These are phyloP conservation scores for Psophocarpus tetragonolobus DNA, from an alignment of 306 rosid species.

Conservation along the genomic window DNA sequence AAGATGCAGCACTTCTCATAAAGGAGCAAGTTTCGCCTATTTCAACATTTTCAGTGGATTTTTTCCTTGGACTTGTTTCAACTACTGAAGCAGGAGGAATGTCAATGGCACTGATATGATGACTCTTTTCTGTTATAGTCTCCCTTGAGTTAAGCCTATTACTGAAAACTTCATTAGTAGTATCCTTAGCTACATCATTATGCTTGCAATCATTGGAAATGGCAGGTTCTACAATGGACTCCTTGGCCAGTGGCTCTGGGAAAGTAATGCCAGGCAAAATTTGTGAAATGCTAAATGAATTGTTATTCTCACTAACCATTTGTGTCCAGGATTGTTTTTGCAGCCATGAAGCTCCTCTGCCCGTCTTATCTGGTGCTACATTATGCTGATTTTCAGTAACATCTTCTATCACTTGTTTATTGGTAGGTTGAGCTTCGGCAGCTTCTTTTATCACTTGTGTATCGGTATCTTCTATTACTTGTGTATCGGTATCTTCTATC, in stretches of 20 bases:
- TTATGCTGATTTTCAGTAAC: slow-evolving; percentile 39
- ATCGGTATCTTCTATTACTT: slow-evolving; percentile 21
- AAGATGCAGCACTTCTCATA: slow-evolving; percentile 73
- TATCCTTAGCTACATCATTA: slow-evolving; percentile 25
- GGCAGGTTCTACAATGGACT: slow-evolving; percentile 24
- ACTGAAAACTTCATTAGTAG: slow-evolving; percentile 19
- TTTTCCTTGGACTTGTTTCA: slow-evolving; percentile 39
- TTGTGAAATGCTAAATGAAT: slow-evolving; percentile 68
- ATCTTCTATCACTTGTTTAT: slow-evolving; percentile 11
- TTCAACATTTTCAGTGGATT: slow-evolving; percentile 37
- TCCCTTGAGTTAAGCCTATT: slow-evolving; percentile 27
- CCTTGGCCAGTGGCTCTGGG: slow-evolving; percentile 35
- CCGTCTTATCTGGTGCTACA: slow-evolving; percentile 36
- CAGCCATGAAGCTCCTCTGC: slow-evolving; percentile 78
- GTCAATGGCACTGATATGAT: slow-evolving; percentile 31
- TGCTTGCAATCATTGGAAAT: slow-evolving; percentile 36
- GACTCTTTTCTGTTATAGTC: slow-evolving; percentile 30
- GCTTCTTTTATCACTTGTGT: background rate
- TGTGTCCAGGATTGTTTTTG: slow-evolving; percentile 83
- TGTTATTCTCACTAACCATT: slow-evolving; percentile 46
- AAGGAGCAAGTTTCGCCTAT: slow-evolving; percentile 64
- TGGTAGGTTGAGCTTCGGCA: slow-evolving; percentile 40
- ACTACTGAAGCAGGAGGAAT: slow-evolving; percentile 25
- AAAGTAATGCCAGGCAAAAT: slow-evolving; percentile 49
- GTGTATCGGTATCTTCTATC: slow-evolving; percentile 9